Evolutionary conservation across 1,284 basidiomycete species (phyloP).

Genomic region (Pholiota adiposa): DNA sequence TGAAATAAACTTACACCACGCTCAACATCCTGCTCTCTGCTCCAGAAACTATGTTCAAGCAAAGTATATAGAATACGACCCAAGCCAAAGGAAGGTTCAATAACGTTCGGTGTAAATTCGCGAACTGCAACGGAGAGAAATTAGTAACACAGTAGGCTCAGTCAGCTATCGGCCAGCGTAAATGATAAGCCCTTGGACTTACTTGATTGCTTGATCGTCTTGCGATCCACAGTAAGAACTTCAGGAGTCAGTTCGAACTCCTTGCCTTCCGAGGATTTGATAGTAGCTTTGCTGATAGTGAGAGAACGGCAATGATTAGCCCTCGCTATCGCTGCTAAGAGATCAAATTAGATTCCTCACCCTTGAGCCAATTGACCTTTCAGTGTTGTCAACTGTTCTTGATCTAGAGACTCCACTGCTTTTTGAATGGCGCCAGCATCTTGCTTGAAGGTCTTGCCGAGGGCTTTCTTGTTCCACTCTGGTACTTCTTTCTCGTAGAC

Average conservation of each 20-base stretch:
- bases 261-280: constrained; percentile 64
- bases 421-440: constrained; percentile 80
- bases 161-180: not conserved
- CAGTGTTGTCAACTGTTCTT: constrained; percentile 71
- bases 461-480: constrained; percentile 86
- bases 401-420: constrained; percentile 69
- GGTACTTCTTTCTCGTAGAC: constrained; percentile 40
- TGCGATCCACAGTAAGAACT: constrained; percentile 80
- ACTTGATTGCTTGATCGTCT: constrained; percentile 92
- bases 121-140: constrained; percentile 61
- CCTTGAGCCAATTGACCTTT: constrained; percentile 79
- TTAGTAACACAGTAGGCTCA: not conserved
- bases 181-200: constrained; percentile 34
- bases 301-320: constrained; percentile 19
- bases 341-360: constrained; percentile 44
- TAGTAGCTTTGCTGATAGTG: constrained; percentile 46
- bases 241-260: constrained; percentile 78
- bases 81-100: constrained; percentile 98
- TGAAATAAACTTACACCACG: constrained; percentile 69
- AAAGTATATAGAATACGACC: constrained; percentile 95
- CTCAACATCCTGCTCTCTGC: constrained; percentile 88
- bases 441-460: constrained; percentile 91
- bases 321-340: constrained; percentile 20
- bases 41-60: constrained; percentile 97
- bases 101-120: constrained; percentile 97